These are phyloP conservation scores for Sherardia arvensis DNA, from an alignment of 257 asterid species.

Conservation along the genomic window DNA sequence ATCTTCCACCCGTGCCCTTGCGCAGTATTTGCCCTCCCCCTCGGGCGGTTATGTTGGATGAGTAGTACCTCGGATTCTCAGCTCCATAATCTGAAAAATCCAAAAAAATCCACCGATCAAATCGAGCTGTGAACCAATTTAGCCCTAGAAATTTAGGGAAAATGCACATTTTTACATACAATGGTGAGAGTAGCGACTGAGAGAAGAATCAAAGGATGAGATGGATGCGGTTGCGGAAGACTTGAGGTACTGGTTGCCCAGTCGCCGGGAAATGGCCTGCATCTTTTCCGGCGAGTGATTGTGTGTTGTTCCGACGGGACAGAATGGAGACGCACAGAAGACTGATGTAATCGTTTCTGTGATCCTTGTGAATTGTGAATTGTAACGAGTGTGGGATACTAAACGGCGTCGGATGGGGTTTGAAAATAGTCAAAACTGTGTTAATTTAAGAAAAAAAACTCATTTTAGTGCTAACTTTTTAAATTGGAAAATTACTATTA, in stretches of 20 bases:
- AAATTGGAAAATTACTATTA: too few relatives aligned
- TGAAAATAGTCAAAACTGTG: too few relatives aligned
- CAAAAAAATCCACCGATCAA: neutral
- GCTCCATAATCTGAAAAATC: slow-evolving; percentile 53
- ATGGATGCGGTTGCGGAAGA: slow-evolving; percentile 24
- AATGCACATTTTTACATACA: slow-evolving; percentile 28
- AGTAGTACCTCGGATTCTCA: slow-evolving; percentile 41
- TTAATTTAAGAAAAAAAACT: too few relatives aligned
- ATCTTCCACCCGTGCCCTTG: slow-evolving; percentile 98
- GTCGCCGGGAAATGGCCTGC: slow-evolving; percentile 54
- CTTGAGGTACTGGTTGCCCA: slow-evolving; percentile 34
- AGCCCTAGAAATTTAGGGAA: slow-evolving; percentile 19
- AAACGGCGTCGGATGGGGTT: neutral
- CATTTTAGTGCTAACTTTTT: too few relatives aligned
- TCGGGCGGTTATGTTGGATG: slow-evolving; percentile 61
- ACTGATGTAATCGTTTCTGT: neutral
- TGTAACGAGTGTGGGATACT: too few relatives aligned
- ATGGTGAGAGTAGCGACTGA: slow-evolving; percentile 32
- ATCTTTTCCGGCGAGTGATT: slow-evolving; percentile 22
- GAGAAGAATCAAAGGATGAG: slow-evolving; percentile 37
- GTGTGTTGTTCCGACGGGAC: neutral
- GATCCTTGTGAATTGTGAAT: neutral
- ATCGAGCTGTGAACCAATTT: neutral
- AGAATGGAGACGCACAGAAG: neutral
- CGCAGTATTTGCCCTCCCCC: slow-evolving; percentile 84